These are phyloP conservation scores for Colletotrichum viniferum DNA, from an alignment of 2,329 filamentous ascomycete species.

Conservation along the genomic window DNA sequence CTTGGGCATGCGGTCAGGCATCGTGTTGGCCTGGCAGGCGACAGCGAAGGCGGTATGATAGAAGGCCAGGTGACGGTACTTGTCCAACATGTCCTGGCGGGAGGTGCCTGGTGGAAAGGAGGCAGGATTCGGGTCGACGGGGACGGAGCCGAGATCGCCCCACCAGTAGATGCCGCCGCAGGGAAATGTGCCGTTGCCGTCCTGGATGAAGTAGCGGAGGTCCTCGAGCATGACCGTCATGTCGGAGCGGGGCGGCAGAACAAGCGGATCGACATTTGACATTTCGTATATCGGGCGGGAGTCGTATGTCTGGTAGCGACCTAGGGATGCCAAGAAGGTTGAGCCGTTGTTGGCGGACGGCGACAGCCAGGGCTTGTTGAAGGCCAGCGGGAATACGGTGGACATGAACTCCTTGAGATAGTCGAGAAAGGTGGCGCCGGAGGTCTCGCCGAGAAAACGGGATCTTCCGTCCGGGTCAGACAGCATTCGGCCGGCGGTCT, in stretches of 20 bases:
- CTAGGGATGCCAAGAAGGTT: constrained; percentile 44
- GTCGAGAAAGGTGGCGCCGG: constrained; percentile 54
- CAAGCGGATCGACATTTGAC: constrained; percentile 41
- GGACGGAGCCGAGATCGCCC: constrained; percentile 41
- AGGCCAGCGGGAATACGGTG: constrained; percentile 39
- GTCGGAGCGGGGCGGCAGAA: constrained; percentile 40
- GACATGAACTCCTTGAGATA: constrained; percentile 52
- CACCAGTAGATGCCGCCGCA: constrained; percentile 56
- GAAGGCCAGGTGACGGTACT: constrained; percentile 45
- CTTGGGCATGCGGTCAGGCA: constrained; percentile 27
- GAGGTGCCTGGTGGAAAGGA: constrained; percentile 25
- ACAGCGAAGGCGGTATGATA: constrained; percentile 51
- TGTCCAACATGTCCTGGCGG: constrained; percentile 20
- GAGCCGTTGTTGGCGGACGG: constrained; percentile 26
- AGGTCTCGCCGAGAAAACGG: constrained; percentile 54
- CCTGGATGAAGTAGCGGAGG: constrained; percentile 49
- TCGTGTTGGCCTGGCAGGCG: constrained; percentile 36
- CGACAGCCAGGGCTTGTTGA: constrained; percentile 19
- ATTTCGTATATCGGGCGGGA: constrained; percentile 41
- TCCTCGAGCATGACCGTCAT: constrained; percentile 43
- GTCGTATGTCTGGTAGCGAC: constrained; percentile 52
- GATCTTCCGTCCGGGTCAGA: constrained; percentile 47
- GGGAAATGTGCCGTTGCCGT: constrained; percentile 43
- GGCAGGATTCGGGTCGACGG: constrained; percentile 27
- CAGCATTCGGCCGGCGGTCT: constrained; percentile 41